These are phyloP conservation scores for Trametes cubensis DNA, from an alignment of 768 basidiomycete species.

Conservation along the genomic window DNA sequence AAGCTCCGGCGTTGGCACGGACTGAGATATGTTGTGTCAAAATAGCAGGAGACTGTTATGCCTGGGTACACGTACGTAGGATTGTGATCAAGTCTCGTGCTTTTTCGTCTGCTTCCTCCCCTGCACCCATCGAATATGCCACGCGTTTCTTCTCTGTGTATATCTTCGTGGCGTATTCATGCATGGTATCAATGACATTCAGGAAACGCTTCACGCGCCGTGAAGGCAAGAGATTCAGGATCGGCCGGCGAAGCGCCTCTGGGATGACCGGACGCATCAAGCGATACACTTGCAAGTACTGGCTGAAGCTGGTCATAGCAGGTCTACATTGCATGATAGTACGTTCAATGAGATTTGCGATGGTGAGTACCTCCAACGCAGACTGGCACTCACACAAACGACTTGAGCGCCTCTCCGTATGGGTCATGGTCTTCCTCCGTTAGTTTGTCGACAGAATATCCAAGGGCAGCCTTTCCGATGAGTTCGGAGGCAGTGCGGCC, in stretches of 20 bases:
- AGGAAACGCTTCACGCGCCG: conserved; percentile 37
- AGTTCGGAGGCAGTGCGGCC: conserved; percentile 30
- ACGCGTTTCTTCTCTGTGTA: conserved; percentile 42
- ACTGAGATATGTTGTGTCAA: conserved; percentile 1
- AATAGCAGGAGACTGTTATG: background rate
- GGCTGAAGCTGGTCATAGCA: background rate
- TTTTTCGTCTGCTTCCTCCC: background rate
- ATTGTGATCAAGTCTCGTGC: conserved; percentile 1
- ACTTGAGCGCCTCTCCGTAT: conserved; percentile 31
- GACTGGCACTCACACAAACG: conserved; percentile 16
- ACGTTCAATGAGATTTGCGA: background rate
- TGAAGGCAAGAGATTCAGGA: conserved; percentile 40
- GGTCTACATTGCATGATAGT: background rate
- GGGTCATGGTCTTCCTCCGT: conserved; percentile 18
- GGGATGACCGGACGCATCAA: conserved; percentile 22
- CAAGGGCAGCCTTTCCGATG: conserved; percentile 28
- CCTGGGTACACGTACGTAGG: background rate
- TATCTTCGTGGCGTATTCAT: conserved; percentile 38
- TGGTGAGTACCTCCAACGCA: background rate
- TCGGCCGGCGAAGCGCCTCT: conserved; percentile 35
- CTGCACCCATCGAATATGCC: conserved; percentile 13
- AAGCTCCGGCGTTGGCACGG: conserved; percentile 13
- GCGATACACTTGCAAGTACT: background rate
- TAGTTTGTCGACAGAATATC: conserved; percentile 30
- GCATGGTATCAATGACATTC: conserved; percentile 40